Base-by-base conservation (phyloP, 2,329 filamentous ascomycete genomes). In the Anthostomella pinea region DNA sequence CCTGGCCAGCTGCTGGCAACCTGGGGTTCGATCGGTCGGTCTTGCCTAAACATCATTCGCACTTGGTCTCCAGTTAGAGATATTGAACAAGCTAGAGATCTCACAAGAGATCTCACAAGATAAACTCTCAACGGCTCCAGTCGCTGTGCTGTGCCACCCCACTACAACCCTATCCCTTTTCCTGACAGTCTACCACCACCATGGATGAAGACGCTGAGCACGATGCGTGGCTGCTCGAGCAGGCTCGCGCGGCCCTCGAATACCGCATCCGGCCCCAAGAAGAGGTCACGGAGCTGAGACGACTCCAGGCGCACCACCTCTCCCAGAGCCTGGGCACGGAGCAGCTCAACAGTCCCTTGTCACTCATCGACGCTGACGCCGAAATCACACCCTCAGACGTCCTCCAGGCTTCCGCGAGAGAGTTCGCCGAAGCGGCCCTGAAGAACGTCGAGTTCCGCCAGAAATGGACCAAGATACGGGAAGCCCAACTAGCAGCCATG, bases 201-300 rank as follows among this genome's bases (percentile, higher is more conserved):
- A 58, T 56, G 51, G 52, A 48, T 10, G 46, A 56, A 44, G 9
- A 35, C 63, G 19, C n/a, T n/a, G n/a, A n/a, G n/a, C 39, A 61
- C 14, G 63, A 69, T 11, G 52, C 56, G 9, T 15, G 34, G 1
- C 38, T 68, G 10, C 52, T 39, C 14, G 37, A 63, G 30, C 58
- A 58, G 21, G 57, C 74, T 21, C 65, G 70, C 36, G 58, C 62
- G 25, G 61, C 58, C 13, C 64, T 83, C 15, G 61, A 66, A 21
- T 70, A 73, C 4, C 79, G 70, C 42, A 64, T 81, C 38, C 76
- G 74, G 33, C 68, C 73, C 18, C 69, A 77, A 17, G 75, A 81
- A 39, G 75, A 83, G 47, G 67, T 71, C 31, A 64, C 70, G 22
- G 72, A 73, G 30, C 74, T 83, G 38, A 68, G 75, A 43, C 73